Evolutionary conservation across 257 asterid genomes (phyloP), one percentile per base, ranked within the genome.

Genomic region (Solanum tacnaense): DNA sequence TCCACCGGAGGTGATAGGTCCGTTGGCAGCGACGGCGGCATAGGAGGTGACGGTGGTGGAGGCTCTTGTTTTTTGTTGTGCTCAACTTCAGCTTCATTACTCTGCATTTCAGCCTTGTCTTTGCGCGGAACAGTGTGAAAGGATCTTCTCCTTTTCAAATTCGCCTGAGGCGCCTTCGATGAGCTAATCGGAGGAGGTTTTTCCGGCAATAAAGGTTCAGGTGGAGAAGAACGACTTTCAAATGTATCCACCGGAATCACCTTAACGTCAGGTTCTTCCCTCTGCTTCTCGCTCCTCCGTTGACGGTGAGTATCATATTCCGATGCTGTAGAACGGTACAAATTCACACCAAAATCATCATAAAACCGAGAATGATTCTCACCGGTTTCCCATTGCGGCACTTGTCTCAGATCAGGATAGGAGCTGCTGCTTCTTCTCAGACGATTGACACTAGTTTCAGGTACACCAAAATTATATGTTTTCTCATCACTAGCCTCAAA

Each of bases 381-480:
- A 68, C 89, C 92, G 21, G 90, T 88, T 81, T 89, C 95, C 99
- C 93, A 91, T 84, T 84, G 32, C 32, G 92, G 82, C 16, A 89
- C 95, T 87, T 92, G 94, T 89, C 96, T 88, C 23, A 94, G 92
- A 92, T 96, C 98, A 12, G 99, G 98, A 88, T 95, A 94, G 20
- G 98, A 96, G 29, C 95, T 94, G n/a, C 96, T 95, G 72, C 89
- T 95, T 92, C 99, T 91, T 88, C 94, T 92, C 91, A 95, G 60
- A 85, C 94, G 89, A 87, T 35, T 88, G 12, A 34, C 89, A 27
- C 94, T 92, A 65, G 44, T 83, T 13, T 71, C 91, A 78, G 90
- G 88, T 44, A 87, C n/a, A 15, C 76, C 89, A 12, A 70, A 70
- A 78, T 73, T 83, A 34, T 92, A 91, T 72, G 65, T 88, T 74